Conservation (phyloP, 2,329 filamentous ascomycete genomes). For the Colletotrichum lentis region DNA sequence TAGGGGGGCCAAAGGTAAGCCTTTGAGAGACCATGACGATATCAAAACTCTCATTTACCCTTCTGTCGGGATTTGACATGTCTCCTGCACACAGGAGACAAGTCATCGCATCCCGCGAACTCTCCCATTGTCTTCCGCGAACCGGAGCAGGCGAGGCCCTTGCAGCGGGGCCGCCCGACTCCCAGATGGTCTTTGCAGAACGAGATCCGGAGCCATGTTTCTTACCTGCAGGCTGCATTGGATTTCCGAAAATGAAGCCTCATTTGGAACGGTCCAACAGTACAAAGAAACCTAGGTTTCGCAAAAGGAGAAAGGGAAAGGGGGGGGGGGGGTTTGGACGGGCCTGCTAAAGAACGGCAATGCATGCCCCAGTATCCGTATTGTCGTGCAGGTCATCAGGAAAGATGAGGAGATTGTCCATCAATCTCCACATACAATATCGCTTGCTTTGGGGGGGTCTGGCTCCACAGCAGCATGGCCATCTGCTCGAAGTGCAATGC, state of each 20-base stretch:
- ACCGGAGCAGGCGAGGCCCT: slow-evolving; percentile 31
- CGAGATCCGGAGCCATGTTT: slow-evolving; percentile 21
- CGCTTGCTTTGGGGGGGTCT: slow-evolving; percentile 29
- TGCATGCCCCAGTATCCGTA: slow-evolving; percentile 16
- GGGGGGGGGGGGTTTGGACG: slow-evolving; percentile 22
- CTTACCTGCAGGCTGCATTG: slow-evolving; percentile 20
- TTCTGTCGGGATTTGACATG: slow-evolving; percentile 30
- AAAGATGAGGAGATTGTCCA: slow-evolving; percentile 21
- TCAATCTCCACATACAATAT: slow-evolving; percentile 39
- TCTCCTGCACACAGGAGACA: slow-evolving; percentile 24
- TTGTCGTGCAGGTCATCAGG: slow-evolving; percentile 21
- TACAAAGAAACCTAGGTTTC: not conserved
- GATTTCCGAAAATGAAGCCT: slow-evolving; percentile 1
- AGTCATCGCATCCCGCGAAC: slow-evolving; percentile 38
- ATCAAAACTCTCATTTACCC: slow-evolving; percentile 19
- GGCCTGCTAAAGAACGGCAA: slow-evolving; percentile 20
- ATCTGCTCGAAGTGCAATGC: slow-evolving; percentile 9
- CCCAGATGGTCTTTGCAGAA: slow-evolving; percentile 21
- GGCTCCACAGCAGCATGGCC: slow-evolving; percentile 5
- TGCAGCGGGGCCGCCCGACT: slow-evolving; percentile 13
- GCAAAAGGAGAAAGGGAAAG: not conserved
- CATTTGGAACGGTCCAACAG: not conserved
- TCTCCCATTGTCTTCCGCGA: slow-evolving; percentile 32
- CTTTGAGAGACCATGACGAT: slow-evolving; percentile 4
- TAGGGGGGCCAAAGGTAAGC: too few relatives aligned